Evolutionary conservation across 306 rosid species (phyloP).

Genomic region (Prunus davidiana): DNA sequence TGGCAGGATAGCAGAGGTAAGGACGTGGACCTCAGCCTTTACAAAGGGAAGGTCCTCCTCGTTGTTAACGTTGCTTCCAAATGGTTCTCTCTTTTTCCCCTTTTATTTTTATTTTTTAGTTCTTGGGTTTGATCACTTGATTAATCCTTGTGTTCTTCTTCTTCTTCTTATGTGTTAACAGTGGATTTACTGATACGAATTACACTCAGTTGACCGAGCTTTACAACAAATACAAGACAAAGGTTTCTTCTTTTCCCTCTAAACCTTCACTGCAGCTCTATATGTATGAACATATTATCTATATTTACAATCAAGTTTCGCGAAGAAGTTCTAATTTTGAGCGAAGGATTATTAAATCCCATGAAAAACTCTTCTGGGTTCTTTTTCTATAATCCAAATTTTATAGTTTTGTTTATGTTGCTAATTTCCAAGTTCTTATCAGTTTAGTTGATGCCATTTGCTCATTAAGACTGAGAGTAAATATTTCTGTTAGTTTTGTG

Average conservation of each 20-base stretch:
- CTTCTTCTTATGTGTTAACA: constrained; percentile 25
- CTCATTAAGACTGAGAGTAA: background rate
- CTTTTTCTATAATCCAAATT: background rate
- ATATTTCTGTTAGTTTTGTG: background rate
- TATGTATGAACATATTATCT: background rate
- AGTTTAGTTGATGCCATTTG: background rate
- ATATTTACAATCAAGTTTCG: background rate
- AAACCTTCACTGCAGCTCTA: background rate
- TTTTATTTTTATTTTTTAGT: background rate
- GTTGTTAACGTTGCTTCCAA: constrained; percentile 92
- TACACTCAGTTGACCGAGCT: constrained; percentile 83
- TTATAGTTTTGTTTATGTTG: background rate
- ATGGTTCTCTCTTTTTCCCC: constrained; percentile 49
- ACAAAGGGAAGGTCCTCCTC: constrained; percentile 80
- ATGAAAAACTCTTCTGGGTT: background rate
- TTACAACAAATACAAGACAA: constrained; percentile 56
- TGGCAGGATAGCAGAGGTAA: constrained; percentile 67
- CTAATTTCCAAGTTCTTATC: background rate
- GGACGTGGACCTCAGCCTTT: constrained; percentile 64
- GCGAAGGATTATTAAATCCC: background rate
- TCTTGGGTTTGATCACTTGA: background rate
- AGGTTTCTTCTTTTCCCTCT: constrained; percentile 35
- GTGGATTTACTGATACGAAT: constrained; percentile 71
- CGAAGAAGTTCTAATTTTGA: background rate
- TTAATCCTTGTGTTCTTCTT: background rate